Percentiles rank a stretch among this genome's conserved stretches.
These are phyloP conservation scores for Talaromyces sp. DNA, from an alignment of 2,329 filamentous ascomycete genomes.

Conservation along the genomic window DNA sequence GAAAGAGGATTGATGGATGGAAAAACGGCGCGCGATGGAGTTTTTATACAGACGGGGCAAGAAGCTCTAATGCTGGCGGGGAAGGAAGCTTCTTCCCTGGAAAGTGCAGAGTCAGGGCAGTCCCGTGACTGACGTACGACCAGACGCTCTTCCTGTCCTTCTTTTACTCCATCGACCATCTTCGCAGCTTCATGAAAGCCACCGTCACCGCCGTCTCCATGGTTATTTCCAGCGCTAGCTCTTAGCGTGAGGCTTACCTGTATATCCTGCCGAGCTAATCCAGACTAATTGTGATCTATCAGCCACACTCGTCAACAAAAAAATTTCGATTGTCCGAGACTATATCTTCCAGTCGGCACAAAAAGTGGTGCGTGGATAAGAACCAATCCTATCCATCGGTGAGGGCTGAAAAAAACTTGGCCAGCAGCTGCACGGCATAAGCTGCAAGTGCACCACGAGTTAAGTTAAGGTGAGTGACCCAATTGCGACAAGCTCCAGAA, in stretches of 20 bases:
- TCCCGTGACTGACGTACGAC: background rate
- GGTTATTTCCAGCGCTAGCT: background rate
- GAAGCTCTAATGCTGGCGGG: background rate
- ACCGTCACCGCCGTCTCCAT: background rate
- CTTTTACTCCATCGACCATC: background rate
- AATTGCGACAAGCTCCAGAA: background rate
- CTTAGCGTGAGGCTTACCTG: background rate
- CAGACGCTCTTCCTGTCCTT: background rate
- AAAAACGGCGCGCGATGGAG: background rate
- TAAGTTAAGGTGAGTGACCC: background rate
- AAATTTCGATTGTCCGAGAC: background rate
- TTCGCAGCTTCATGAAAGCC: background rate
- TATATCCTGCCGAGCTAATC: background rate
- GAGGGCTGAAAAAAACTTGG: background rate
- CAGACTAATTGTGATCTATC: conserved; percentile 10
- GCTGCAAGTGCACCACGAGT: background rate
- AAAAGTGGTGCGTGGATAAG: too few species aligned
- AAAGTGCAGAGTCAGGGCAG: background rate
- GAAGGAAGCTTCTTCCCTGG: conserved; percentile 7
- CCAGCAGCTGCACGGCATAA: background rate
- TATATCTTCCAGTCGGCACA: background rate
- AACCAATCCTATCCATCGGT: background rate
- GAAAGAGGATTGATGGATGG: background rate
- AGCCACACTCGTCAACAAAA: conserved; percentile 2
- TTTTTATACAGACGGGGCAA: background rate